Percentiles rank a stretch among this genome's conserved stretches.
phyloP scores from a whole-genome alignment of 495 filamentous ascomycete species.

The Rusavskia elegans region DNA sequence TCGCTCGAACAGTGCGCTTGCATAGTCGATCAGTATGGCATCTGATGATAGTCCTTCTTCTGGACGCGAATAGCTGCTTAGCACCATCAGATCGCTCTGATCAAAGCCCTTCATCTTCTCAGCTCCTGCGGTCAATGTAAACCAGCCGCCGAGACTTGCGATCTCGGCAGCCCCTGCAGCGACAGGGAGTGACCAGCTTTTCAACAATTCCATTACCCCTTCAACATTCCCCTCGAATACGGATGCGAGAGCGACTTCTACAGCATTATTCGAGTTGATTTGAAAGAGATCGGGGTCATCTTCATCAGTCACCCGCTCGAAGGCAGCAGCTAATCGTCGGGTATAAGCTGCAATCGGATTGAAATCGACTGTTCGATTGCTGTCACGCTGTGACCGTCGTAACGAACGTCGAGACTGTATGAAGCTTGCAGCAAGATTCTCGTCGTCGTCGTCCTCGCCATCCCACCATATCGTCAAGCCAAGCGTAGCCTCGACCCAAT shows the following conservation, averaged over 20 bases:
- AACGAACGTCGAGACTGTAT: slow-evolving; percentile 18
- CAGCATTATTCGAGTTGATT: slow-evolving; percentile 51
- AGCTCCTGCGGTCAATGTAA: slow-evolving; percentile 21
- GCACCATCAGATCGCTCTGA: slow-evolving; percentile 45
- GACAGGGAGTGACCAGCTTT: slow-evolving; percentile 61
- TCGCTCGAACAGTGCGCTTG: slow-evolving; percentile 32
- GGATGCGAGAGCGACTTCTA: slow-evolving; percentile 66
- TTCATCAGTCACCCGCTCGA: slow-evolving; percentile 31
- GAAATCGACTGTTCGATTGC: slow-evolving; percentile 24
- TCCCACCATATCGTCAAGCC: slow-evolving; percentile 80
- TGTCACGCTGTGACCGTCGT: slow-evolving; percentile 10
- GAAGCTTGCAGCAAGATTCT: slow-evolving; percentile 15
- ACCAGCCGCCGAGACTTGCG: slow-evolving; percentile 59
- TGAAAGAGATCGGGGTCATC: slow-evolving; percentile 36
- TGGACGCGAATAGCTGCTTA: slow-evolving; percentile 34
- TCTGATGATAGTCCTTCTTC: slow-evolving; percentile 36
- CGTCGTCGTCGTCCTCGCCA: slow-evolving; percentile 44
- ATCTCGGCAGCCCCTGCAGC: slow-evolving; percentile 67
- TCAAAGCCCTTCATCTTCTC: slow-evolving; percentile 27
- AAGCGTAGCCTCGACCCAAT: slow-evolving; percentile 78
- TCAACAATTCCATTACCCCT: slow-evolving; percentile 54
- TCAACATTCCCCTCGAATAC: slow-evolving; percentile 64
- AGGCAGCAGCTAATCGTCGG: slow-evolving; percentile 32
- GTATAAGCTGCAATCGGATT: slow-evolving; percentile 35
- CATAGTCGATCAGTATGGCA: slow-evolving; percentile 58